A percentile compares a stretch with the other conserved stretches of the same genome.
phyloP scores from a whole-genome alignment of 73 alveolate genomes.

The Uronychia setigera region DNA sequence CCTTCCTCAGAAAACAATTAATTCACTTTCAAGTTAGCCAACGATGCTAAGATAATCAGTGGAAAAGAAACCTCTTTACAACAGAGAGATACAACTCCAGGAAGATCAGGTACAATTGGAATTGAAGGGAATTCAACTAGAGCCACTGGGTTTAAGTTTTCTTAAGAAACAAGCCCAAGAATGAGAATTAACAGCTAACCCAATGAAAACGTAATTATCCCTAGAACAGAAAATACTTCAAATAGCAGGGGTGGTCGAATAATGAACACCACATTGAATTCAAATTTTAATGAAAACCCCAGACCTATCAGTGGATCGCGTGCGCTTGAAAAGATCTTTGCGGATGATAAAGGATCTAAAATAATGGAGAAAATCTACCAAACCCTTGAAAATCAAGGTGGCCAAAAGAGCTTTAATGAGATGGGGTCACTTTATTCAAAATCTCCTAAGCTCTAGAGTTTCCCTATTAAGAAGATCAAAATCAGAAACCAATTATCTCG shows the following conservation, averaged over 20 bases:
- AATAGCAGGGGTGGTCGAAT: no score
- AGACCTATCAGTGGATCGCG: not conserved
- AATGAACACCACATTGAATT: no score
- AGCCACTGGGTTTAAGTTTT: not conserved
- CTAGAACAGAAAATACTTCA: no score
- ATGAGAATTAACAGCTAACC: not conserved
- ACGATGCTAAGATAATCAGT: not conserved
- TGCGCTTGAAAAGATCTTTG: not conserved
- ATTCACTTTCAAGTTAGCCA: not conserved
- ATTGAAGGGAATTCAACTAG: not conserved
- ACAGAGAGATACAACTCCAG: not conserved
- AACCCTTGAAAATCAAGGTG: not conserved
- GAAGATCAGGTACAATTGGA: not conserved
- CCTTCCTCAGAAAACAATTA: slow-evolving; percentile 10
- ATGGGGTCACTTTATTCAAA: not conserved
- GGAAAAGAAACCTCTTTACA: not conserved
- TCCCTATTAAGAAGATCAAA: not conserved
- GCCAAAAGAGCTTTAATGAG: not conserved
- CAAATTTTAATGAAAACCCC: no score
- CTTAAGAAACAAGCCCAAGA: not conserved
- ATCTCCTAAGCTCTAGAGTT: not conserved
- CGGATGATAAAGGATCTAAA: not conserved
- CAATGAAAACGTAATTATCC: no score
- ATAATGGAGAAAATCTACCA: not conserved
- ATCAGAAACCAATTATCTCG: not conserved